A percentile compares a stretch with the other conserved stretches of the same genome.
phyloP scores from a whole-genome alignment of 352 stramenopile genomes.

The Pythium grandisporangium region DNA sequence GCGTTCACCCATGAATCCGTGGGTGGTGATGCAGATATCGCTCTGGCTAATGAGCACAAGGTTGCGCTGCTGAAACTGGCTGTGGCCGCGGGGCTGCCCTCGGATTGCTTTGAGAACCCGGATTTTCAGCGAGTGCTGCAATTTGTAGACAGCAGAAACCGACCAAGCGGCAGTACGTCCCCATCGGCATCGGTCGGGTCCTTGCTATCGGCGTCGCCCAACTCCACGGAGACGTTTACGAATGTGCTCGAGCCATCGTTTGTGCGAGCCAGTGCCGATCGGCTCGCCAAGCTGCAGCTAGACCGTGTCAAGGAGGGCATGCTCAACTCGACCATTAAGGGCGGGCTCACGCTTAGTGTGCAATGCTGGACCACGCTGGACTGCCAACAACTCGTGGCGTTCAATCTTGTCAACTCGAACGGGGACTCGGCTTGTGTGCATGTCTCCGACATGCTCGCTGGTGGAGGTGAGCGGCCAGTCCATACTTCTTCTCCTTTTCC shows the following conservation, averaged over 20 bases:
- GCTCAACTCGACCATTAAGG: slow-evolving; percentile 76
- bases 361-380: slow-evolving; percentile 59
- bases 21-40: background rate
- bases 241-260: slow-evolving; percentile 21
- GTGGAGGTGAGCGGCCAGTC: too few species aligned
- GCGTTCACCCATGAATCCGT: too few species aligned
- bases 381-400: slow-evolving; percentile 57
- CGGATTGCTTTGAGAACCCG: slow-evolving; percentile 25
- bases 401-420: slow-evolving; percentile 73
- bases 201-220: background rate
- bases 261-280: slow-evolving; percentile 22
- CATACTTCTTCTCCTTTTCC: too few species aligned
- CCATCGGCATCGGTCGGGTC: background rate
- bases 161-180: slow-evolving; percentile 3
- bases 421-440: slow-evolving; percentile 59
- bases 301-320: slow-evolving; percentile 77
- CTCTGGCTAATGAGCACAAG: background rate
- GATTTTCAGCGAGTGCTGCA: slow-evolving; percentile 37
- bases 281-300: slow-evolving; percentile 38
- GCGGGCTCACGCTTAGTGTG: slow-evolving; percentile 65
- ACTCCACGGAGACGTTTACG: slow-evolving; percentile 8
- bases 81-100: slow-evolving; percentile 24
- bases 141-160: slow-evolving; percentile 10
- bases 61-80: slow-evolving; percentile 10
- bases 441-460: slow-evolving; percentile 35